phyloP scores from a whole-genome alignment of 805 yeast genomes.

The Saccharomycopsis sp. region DNA sequence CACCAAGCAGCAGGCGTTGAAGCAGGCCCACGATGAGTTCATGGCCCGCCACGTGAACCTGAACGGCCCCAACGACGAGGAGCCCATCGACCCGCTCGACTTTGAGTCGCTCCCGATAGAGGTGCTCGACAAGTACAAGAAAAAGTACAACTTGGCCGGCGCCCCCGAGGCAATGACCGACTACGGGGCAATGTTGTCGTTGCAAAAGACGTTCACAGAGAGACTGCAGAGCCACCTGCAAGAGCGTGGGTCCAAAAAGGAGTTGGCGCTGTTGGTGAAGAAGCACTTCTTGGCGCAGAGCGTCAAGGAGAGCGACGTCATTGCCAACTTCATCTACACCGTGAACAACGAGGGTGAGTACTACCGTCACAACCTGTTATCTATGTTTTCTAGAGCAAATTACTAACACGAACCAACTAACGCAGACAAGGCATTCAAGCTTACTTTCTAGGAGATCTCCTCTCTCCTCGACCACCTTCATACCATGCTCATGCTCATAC shows the following conservation, averaged over 20 bases:
- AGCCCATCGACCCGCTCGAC: slow-evolving; percentile 52
- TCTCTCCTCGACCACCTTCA: no score
- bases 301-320: slow-evolving; percentile 74
- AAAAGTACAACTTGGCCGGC: slow-evolving; percentile 43
- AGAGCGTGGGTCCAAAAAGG: slow-evolving; percentile 47
- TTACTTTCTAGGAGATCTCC: slow-evolving; percentile 3
- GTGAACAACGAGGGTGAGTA: slow-evolving; percentile 56
- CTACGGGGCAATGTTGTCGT: slow-evolving; percentile 60
- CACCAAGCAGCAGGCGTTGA: slow-evolving; percentile 32
- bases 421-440: slow-evolving; percentile 15
- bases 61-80: slow-evolving; percentile 58
- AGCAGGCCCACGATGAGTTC: slow-evolving; percentile 62
- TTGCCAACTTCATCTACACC: slow-evolving; percentile 82
- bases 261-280: slow-evolving; percentile 51
- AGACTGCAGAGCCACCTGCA: slow-evolving; percentile 1
- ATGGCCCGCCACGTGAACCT: slow-evolving; percentile 61
- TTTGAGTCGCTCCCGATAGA: slow-evolving; percentile 54
- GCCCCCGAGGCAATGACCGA: slow-evolving; percentile 54
- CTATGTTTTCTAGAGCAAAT: background rate
- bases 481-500: no score
- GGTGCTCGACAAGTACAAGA: slow-evolving; percentile 62
- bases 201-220: slow-evolving; percentile 46
- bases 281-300: slow-evolving; percentile 55
- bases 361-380: background rate
- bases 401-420: slow-evolving; percentile 1